phyloP scores from a whole-genome alignment of 176 grass and related monocot species.

The Saccharum spontaneum region DNA sequence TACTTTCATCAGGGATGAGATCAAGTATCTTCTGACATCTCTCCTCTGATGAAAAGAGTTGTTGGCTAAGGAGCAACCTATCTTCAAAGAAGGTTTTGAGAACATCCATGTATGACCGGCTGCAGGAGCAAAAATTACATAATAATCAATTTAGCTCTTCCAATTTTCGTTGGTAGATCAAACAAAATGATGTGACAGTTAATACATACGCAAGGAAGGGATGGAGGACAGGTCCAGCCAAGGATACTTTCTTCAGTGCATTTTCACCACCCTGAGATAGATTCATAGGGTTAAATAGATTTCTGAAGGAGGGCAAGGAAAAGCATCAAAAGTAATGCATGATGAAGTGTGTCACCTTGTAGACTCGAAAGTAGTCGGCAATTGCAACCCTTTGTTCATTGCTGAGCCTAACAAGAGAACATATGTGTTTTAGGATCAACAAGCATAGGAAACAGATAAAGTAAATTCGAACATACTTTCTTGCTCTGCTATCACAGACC shows the following conservation, averaged over 20 bases:
- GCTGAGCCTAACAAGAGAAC: conserved; percentile 57
- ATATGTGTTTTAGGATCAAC: conserved; percentile 16
- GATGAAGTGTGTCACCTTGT: conserved; percentile 59
- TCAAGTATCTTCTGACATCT: conserved; percentile 86
- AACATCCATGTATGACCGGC: conserved; percentile 85
- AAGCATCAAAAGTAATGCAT: not conserved
- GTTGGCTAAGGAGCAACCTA: conserved; percentile 62
- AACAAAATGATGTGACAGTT: conserved; percentile 1
- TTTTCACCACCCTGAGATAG: conserved; percentile 75
- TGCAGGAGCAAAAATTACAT: conserved; percentile 34
- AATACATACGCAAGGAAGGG: conserved; percentile 79
- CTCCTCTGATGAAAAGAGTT: conserved; percentile 74
- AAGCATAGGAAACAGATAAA: conserved; percentile 13
- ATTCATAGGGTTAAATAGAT: conserved; percentile 5
- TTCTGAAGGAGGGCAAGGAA: not conserved
- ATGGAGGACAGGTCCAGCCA: conserved; percentile 73
- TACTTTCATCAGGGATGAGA: conserved; percentile 86
- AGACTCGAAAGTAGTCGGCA: conserved; percentile 88
- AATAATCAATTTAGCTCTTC: conserved; percentile 23
- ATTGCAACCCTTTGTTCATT: conserved; percentile 88
- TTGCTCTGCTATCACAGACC: conserved; percentile 91
- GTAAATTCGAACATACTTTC: conserved; percentile 55
- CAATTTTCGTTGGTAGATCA: conserved; percentile 17
- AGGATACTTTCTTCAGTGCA: conserved; percentile 74
- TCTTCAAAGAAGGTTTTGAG: conserved; percentile 81